Percentiles rank a stretch among this genome's conserved stretches.
phyloP scores from a whole-genome alignment of 2,329 filamentous ascomycete genomes.

The Paecilomyces sp. region DNA sequence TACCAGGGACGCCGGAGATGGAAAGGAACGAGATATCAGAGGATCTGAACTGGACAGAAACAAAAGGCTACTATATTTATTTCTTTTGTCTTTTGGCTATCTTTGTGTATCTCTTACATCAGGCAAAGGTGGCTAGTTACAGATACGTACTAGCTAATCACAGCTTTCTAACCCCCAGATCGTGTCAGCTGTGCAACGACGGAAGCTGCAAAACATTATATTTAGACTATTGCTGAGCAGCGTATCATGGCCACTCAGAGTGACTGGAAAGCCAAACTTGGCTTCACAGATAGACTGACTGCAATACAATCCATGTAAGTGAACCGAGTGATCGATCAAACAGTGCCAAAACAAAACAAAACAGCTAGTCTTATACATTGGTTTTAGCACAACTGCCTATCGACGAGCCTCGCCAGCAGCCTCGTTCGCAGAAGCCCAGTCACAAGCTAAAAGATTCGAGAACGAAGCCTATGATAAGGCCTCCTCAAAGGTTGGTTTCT shows the following conservation, averaged over 20 bases:
- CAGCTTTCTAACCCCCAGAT: constrained; percentile 3
- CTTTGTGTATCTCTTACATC: neutral
- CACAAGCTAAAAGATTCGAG: constrained; percentile 60
- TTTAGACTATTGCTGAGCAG: constrained; percentile 15
- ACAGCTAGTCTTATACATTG: constrained; percentile 10
- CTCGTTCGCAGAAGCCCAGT: constrained; percentile 42
- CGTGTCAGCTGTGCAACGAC: neutral
- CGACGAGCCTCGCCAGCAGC: constrained; percentile 38
- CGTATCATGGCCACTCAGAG: constrained; percentile 33
- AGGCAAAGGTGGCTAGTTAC: neutral
- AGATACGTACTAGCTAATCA: neutral
- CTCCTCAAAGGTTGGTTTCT: constrained; percentile 25
- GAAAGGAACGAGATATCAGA: neutral
- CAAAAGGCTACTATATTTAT: neutral
- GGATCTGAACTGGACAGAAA: too few relatives aligned
- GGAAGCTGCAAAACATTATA: neutral
- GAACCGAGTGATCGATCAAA: neutral
- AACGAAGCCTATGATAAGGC: constrained; percentile 31
- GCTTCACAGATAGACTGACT: constrained; percentile 55
- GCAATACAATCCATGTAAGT: constrained; percentile 57
- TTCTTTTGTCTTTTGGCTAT: neutral
- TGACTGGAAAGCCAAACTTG: constrained; percentile 47
- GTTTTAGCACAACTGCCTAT: constrained; percentile 42
- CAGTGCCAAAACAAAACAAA: neutral
- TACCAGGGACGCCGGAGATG: neutral